phyloP scores from a whole-genome alignment of 257 asterid genomes.

The Anisodus tanguticus region DNA sequence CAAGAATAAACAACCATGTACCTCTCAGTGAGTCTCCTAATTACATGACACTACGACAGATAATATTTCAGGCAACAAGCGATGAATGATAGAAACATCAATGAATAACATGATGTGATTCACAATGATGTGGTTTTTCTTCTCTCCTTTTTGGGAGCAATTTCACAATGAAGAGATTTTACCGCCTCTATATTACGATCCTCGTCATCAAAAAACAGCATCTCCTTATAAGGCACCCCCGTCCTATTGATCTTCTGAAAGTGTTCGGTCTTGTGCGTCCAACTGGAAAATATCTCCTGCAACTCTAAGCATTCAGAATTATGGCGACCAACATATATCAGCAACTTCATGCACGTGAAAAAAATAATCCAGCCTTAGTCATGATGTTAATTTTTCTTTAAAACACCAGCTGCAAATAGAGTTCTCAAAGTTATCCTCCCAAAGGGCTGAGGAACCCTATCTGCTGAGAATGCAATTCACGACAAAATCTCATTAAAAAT shows the following conservation, averaged over 20 bases:
- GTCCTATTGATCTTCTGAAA: slow-evolving; percentile 41
- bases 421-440: neutral
- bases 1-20: neutral
- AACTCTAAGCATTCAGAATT: neutral
- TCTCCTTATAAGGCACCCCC: slow-evolving; percentile 41
- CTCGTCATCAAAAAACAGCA: slow-evolving; percentile 51
- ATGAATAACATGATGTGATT: neutral
- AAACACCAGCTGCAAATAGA: neutral
- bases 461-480: neutral
- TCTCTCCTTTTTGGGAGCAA: neutral
- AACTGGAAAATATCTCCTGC: slow-evolving; percentile 49
- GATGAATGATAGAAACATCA: neutral
- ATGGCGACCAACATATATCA: neutral
- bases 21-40: neutral
- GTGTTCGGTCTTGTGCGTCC: slow-evolving; percentile 49
- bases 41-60: neutral
- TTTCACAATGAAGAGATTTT: neutral
- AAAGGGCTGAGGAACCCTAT: neutral
- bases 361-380: neutral
- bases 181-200: slow-evolving; percentile 43
- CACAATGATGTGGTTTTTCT: neutral
- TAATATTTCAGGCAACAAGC: neutral
- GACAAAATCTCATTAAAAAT: neutral
- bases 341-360: neutral
- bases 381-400: too few relatives aligned